These are phyloP conservation scores for Anacardium occidentale DNA, from an alignment of 345 rosid species.

Conservation along the genomic window DNA sequence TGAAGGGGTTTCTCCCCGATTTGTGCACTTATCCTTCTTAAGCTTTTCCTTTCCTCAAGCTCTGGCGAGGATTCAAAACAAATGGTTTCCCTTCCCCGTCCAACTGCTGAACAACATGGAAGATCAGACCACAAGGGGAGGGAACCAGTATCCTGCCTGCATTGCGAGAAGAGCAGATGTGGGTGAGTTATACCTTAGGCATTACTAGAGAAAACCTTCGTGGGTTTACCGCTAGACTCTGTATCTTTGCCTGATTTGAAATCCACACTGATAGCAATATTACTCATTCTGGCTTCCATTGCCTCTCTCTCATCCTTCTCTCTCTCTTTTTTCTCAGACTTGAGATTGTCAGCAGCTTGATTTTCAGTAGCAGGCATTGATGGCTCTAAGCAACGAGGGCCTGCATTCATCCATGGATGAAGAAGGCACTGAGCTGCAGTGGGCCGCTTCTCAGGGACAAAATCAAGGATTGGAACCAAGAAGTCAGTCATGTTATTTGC, in stretches of 20 bases:
- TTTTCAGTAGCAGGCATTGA: conserved; percentile 30
- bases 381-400: conserved; percentile 43
- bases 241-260: conserved; percentile 35
- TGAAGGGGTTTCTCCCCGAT: neutral
- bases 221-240: conserved; percentile 28
- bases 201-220: conserved; percentile 27
- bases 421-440: conserved; percentile 67
- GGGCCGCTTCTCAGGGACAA: conserved; percentile 70
- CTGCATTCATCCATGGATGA: conserved; percentile 62
- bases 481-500: conserved; percentile 57
- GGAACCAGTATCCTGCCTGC: neutral
- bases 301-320: conserved; percentile 60
- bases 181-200: conserved; percentile 25
- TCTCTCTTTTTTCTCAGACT: conserved; percentile 31
- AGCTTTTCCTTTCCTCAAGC: neutral
- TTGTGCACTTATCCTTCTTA: conserved; percentile 3
- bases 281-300: conserved; percentile 57
- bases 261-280: conserved; percentile 51
- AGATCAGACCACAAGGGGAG: neutral
- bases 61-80: conserved; percentile 1
- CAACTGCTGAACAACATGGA: neutral
- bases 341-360: conserved; percentile 25
- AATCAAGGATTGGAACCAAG: conserved; percentile 63
- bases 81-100: conserved; percentile 1
- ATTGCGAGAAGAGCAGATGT: conserved; percentile 2